Conservation (phyloP, 1,139 yeast genomes). For the Meyerozyma guilliermondii region DNA sequence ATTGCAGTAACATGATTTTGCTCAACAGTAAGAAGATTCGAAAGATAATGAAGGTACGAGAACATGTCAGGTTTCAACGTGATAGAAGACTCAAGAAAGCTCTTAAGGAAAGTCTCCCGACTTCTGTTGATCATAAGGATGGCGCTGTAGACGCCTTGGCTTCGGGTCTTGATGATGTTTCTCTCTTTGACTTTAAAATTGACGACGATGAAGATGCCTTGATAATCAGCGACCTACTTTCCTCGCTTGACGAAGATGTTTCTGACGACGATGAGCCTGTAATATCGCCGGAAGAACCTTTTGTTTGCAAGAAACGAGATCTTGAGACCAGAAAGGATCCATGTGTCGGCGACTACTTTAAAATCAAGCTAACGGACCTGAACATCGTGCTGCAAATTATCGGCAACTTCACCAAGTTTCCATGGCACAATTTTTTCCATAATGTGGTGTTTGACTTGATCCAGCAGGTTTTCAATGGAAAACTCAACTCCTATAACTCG, state of each 20-base stretch:
- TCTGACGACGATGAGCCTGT: conserved; percentile 46
- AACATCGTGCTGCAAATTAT: conserved; percentile 30
- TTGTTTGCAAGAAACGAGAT: conserved; percentile 39
- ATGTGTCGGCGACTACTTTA: conserved; percentile 42
- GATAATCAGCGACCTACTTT: not conserved
- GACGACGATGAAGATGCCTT: conserved; percentile 20
- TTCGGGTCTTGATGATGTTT: conserved; percentile 20
- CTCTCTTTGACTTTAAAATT: not conserved
- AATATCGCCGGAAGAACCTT: conserved; percentile 43
- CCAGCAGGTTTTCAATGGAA: conserved; percentile 46
- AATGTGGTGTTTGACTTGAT: conserved; percentile 46
- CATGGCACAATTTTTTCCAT: conserved; percentile 49
- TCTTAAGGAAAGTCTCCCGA: conserved; percentile 21
- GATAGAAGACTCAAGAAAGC: conserved; percentile 28
- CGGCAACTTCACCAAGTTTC: conserved; percentile 32
- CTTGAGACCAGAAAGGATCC: conserved; percentile 27
- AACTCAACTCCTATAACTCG: conserved; percentile 43
- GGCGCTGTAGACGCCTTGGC: conserved; percentile 22
- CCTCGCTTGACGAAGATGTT: conserved; percentile 7
- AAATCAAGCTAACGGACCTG: conserved; percentile 39
- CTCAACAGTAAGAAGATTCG: conserved; percentile 37
- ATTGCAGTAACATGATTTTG: conserved; percentile 46
- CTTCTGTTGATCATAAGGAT: conserved; percentile 7
- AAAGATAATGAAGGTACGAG: conserved; percentile 31
- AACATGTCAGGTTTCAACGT: conserved; percentile 30